These are phyloP conservation scores for Pholiota molesta DNA, from an alignment of 768 basidiomycete species.

Conservation along the genomic window DNA sequence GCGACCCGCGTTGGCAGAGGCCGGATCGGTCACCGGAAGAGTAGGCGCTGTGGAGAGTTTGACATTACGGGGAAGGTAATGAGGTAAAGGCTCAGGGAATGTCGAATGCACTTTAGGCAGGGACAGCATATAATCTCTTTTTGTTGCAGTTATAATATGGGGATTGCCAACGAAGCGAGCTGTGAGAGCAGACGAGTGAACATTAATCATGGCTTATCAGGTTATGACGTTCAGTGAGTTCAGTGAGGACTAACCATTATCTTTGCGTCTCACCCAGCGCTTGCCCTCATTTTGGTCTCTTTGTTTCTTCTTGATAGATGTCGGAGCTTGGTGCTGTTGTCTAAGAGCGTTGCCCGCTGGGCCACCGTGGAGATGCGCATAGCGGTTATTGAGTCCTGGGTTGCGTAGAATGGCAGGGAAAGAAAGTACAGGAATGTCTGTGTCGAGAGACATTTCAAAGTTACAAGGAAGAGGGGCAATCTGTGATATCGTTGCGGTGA, in stretches of 20 bases:
- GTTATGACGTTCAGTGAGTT: not conserved
- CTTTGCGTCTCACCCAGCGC: constrained; percentile 74
- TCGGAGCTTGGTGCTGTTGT: constrained; percentile 18
- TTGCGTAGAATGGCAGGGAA: constrained; percentile 74
- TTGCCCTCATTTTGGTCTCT: constrained; percentile 75
- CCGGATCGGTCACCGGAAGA: constrained; percentile 46
- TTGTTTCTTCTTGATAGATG: constrained; percentile 40
- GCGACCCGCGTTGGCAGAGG: constrained; percentile 69
- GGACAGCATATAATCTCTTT: constrained; percentile 53
- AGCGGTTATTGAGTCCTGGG: constrained; percentile 53
- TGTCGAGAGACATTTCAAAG: not conserved
- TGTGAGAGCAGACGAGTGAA: constrained; percentile 30
- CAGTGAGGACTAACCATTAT: constrained; percentile 59
- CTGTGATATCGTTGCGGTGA: not conserved
- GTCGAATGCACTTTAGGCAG: constrained; percentile 52
- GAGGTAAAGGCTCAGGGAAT: constrained; percentile 77
- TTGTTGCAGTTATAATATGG: constrained; percentile 67
- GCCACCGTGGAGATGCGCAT: constrained; percentile 49
- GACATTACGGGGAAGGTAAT: constrained; percentile 65
- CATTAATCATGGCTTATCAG: constrained; percentile 2
- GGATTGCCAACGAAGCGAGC: constrained; percentile 75
- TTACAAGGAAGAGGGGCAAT: not conserved
- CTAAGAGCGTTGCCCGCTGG: constrained; percentile 15
- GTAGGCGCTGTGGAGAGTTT: constrained; percentile 48
- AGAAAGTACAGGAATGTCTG: constrained; percentile 49